Evolutionary conservation across 257 asterid species (phyloP).

Genomic region (Solanum phureja): DNA sequence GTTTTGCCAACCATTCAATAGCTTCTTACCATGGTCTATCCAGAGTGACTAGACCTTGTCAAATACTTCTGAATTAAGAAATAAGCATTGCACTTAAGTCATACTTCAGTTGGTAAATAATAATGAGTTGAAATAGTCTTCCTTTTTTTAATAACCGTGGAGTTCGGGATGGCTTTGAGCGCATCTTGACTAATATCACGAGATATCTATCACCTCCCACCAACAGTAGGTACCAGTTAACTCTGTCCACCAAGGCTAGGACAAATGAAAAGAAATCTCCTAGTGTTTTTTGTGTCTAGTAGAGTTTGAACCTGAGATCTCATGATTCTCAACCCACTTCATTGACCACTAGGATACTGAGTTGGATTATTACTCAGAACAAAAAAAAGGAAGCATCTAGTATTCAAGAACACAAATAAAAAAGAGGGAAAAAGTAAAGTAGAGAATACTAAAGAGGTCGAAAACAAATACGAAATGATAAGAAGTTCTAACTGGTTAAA

Average conservation of each 20-base stretch:
- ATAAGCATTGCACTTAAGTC: background rate
- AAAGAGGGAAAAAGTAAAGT: background rate
- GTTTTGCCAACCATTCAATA: conserved; percentile 7
- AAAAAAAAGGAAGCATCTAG: background rate
- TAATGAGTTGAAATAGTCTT: background rate
- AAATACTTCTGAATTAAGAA: conserved; percentile 34
- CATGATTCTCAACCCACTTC: background rate
- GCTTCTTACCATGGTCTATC: conserved; percentile 15
- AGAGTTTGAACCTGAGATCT: background rate
- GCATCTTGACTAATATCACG: background rate
- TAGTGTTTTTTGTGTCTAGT: background rate
- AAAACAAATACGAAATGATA: background rate
- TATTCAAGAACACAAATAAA: background rate
- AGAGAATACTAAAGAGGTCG: background rate
- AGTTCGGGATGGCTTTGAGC: background rate
- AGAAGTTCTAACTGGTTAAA: background rate
- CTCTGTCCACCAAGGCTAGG: background rate
- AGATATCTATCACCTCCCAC: background rate
- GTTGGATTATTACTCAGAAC: background rate
- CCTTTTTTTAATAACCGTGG: background rate
- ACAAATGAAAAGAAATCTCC: background rate
- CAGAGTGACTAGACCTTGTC: conserved; percentile 13
- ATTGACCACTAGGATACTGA: background rate
- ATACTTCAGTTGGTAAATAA: background rate
- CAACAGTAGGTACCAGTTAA: background rate